Evolutionary conservation across 2,329 filamentous ascomycete species (phyloP), one percentile per base, ranked within the genome.

Genomic region (Penicillium digitatum): DNA sequence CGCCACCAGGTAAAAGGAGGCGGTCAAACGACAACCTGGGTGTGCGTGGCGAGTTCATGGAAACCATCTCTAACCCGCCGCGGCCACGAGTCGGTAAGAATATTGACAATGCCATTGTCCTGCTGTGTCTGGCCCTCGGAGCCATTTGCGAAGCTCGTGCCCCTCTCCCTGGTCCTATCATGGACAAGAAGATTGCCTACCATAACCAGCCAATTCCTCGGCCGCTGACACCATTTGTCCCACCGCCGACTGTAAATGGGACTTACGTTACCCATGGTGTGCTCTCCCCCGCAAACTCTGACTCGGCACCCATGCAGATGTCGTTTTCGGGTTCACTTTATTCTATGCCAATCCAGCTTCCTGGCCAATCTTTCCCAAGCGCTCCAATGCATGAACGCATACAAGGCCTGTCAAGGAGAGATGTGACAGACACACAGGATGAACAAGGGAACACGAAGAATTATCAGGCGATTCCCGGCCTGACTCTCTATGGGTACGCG

Each of bases 401-500:
- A 11, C 9, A 52, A 45, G 59, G 59, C 26, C 52, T 59, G 4
- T 61, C 60, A 22, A 54, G 54, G 20, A 57, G 43, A 14, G 45
- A 50, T 48, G 51, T 40, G 29, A 58, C 61, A 38, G 27, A 56
- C 10, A 59, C 54, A 5, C 56, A 26, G 1, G 65, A 69, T 16
- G 42, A 48, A 7, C 60, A 49, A 16, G 70, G 60, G 3, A 46
- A 63, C 14, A 58, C 72, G 50, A 80, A 82, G 63, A 96, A 95
- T 67, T 80, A 94, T 48, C 91, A 97, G 65, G 82, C 88, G 7
- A 88, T 96, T 57, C 93, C 94, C 0, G 94, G 94, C 0, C 77
- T 97, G 55, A 88, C 91, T 29, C 96, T 96, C 69, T 96, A 92
- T 70, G 88, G 89, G 1, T 86, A 89, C 58, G 93, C 91, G 2